Evolutionary conservation across 257 asterid genomes (phyloP).

Genomic region (Verbascum thapsus): DNA sequence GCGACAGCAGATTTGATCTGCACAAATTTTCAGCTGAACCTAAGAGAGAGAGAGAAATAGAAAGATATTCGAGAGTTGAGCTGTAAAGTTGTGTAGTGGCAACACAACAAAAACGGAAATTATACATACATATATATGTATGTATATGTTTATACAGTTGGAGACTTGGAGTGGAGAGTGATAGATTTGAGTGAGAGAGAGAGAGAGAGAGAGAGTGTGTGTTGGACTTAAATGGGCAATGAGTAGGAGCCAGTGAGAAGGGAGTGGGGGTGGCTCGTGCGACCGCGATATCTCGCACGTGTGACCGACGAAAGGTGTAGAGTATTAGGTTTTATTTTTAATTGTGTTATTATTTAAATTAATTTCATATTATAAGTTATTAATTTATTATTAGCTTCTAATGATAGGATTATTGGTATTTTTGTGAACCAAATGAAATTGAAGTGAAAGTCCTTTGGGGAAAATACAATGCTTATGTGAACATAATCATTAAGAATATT

Average conservation of each 20-base stretch:
- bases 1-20: constrained; percentile 32
- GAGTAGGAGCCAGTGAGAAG: constrained; percentile 28
- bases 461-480: too few relatives aligned
- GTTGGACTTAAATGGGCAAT: constrained; percentile 24
- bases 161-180: constrained; percentile 15
- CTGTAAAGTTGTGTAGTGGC: constrained; percentile 37
- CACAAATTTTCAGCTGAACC: constrained; percentile 28
- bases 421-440: too few relatives aligned
- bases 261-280: constrained; percentile 38
- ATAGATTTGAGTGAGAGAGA: constrained; percentile 21
- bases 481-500: too few relatives aligned
- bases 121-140: constrained; percentile 1
- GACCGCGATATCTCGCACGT: constrained; percentile 34
- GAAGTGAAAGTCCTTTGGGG: too few relatives aligned
- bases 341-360: too few relatives aligned
- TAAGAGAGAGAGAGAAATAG: constrained; percentile 5
- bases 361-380: too few relatives aligned
- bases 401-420: too few relatives aligned
- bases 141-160: constrained; percentile 7
- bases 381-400: too few relatives aligned
- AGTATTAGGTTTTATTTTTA: too few relatives aligned
- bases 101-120: constrained; percentile 27
- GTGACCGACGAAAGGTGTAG: constrained; percentile 40
- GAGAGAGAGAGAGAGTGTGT: constrained; percentile 20
- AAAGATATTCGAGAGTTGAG: constrained; percentile 25